A percentile compares a stretch with the other conserved stretches of the same genome.
Evolutionary conservation across 1,284 basidiomycete species (phyloP).

Genomic region (Leucocoprinus gongylophorus): DNA sequence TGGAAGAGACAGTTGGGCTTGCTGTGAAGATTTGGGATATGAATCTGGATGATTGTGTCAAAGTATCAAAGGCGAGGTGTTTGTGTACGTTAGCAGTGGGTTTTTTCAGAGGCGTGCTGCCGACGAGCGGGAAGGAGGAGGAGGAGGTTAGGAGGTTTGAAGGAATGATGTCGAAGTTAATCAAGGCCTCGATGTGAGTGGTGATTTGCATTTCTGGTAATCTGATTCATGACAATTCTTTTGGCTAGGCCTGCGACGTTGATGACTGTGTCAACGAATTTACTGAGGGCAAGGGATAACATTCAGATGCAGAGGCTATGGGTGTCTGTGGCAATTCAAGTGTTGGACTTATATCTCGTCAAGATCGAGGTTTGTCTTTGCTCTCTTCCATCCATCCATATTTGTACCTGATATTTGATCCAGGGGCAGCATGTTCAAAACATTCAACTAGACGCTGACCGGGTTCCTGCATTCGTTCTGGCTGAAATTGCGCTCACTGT

Average conservation of each 20-base stretch:
- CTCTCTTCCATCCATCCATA: conserved; percentile 1
- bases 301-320: conserved; percentile 58
- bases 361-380: conserved; percentile 39
- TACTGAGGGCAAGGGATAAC: conserved; percentile 53
- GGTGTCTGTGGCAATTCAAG: conserved; percentile 52
- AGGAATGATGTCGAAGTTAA: conserved; percentile 26
- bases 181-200: conserved; percentile 27
- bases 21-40: conserved; percentile 52
- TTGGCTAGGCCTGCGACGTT: conserved; percentile 46
- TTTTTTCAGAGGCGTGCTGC: conserved; percentile 35
- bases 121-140: not conserved
- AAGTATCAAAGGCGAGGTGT: conserved; percentile 43
- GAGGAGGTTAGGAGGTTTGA: conserved; percentile 26
- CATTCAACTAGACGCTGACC: conserved; percentile 42
- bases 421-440: conserved; percentile 40
- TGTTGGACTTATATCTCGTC: conserved; percentile 49
- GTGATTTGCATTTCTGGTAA: not conserved
- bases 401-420: conserved; percentile 6
- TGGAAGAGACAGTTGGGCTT: conserved; percentile 40
- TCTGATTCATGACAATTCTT: conserved; percentile 10
- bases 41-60: conserved; percentile 55
- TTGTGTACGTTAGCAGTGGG: conserved; percentile 42
- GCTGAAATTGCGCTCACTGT: conserved; percentile 68
- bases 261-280: conserved; percentile 47
- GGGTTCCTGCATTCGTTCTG: conserved; percentile 55